Percentiles rank a stretch among this genome's conserved stretches.
Conservation (phyloP, 805 yeast genomes). For the Saccharomyces kudriavzevii region DNA sequence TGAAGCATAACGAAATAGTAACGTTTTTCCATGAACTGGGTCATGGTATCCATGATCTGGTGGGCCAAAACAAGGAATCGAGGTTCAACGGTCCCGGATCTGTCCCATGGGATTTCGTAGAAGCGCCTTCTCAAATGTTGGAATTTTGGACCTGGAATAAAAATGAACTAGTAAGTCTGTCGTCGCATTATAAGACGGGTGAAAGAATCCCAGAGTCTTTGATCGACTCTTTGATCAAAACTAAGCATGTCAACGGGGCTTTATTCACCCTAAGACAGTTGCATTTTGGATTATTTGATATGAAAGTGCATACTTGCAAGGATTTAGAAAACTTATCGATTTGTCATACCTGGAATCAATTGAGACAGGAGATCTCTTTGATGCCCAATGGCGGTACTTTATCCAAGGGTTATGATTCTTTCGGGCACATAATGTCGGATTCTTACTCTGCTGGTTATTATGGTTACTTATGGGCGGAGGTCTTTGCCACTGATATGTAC, state of each 20-base stretch:
- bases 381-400: constrained; percentile 45
- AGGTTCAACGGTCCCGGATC: constrained; percentile 66
- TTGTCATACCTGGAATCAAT: constrained; percentile 51
- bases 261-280: constrained; percentile 65
- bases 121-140: constrained; percentile 84
- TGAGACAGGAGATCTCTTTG: constrained; percentile 55
- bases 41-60: constrained; percentile 75
- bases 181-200: constrained; percentile 59
- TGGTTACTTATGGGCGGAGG: constrained; percentile 81
- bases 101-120: constrained; percentile 81
- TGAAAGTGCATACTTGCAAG: constrained; percentile 53
- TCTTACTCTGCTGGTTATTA: constrained; percentile 84
- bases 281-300: constrained; percentile 72
- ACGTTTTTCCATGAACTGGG: constrained; percentile 88
- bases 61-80: constrained; percentile 56
- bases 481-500: constrained; percentile 77
- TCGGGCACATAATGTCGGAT: constrained; percentile 71
- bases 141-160: constrained; percentile 85
- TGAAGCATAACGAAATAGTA: constrained; percentile 69
- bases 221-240: constrained; percentile 47
- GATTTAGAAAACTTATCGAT: constrained; percentile 43
- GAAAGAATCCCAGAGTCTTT: constrained; percentile 50
- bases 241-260: constrained; percentile 74
- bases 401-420: constrained; percentile 66
- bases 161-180: constrained; percentile 47